Evolutionary conservation across 345 rosid species (phyloP), one percentile per base, ranked within the genome.

Genomic region (Arabis alpina): DNA sequence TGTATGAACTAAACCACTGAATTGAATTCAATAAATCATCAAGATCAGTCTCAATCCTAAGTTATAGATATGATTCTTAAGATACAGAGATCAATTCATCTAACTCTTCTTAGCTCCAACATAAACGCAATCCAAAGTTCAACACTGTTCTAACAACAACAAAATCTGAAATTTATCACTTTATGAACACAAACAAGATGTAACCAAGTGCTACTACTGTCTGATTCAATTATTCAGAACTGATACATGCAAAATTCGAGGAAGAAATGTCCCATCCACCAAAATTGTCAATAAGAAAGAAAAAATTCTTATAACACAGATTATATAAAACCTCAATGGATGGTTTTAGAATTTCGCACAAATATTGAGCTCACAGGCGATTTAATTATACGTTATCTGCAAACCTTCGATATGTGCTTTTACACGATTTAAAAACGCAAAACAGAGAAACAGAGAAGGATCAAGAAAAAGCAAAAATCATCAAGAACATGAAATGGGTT

Each of bases 361-460:
- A 65, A 30, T 79, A 76, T 87, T 91, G 96, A 91, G 96, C 90
- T 82, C 84, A 42, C 78, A 78, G 93, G 76, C 77, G 77, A 6
- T 45, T 37, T 14, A 9, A 13, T 23, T n/a, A 36, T 61, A 66
- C 75, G 58, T 49, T 73, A 56, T 79, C 89, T 62, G 83, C 83
- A 83, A 88, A 82, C 96, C 97, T 91, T 87, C 97, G 96, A 88
- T 77, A 67, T 82, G 93, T 88, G 97, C 95, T 77, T 66, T 15
- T 24, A 27, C 5, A 9, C 45, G 1, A 62, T 14, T 55, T 14
- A 63, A 14, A 42, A 42, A 41, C 54, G 8, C 23, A 13, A 45
- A 56, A 51, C 2, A 6, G 13, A 48, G 1, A 5, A 45, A 54
- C 11, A 43, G 0, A 59, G 27, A 19, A 13, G 23, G 54, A 59